Base-by-base conservation (phyloP, 805 yeast species). In the Hanseniaspora mollemarum region DNA sequence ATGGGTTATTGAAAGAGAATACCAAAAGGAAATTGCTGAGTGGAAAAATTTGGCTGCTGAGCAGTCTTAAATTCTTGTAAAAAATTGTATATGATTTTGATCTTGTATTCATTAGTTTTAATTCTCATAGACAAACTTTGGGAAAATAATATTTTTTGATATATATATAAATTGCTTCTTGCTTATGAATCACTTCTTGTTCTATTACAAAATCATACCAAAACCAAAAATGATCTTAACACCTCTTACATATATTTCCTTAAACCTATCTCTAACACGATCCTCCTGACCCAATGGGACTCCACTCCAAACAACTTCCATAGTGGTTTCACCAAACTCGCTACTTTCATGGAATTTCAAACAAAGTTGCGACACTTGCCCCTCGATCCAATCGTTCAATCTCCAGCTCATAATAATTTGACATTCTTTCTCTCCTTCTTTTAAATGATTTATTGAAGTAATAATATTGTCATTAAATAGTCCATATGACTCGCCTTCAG, bases 241-340 rank as follows among this genome's bases (percentile, higher is more conserved):
- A 6, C 95, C 77, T 67, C 82, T 81, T 46, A 92, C 80, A 63
- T 92, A 92, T 67, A 87, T 85, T 54, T 85, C 87, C 59, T 87
- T 86, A 62, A 92, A 90, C 66, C 90, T 92, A 37, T 72, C 76
- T 60, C 80, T 77, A 36, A 85, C 95, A 59, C 82, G 67, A 59
- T 94, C 92, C 62, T 92, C 97, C 63, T 92, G 94, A 13, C 97
- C 99, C 36, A 90, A 73, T 16, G 99, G 99, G 45, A 92, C 82
- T 15, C 96, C 96, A 16, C 77, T 71, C 77, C 90, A 87, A 40
- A 73, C 70, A 18, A 87, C 87, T 54, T 78, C 78, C 69, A 88
- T 71, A 53, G 75, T 78, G 2, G 98, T 92, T 59, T 87, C 96
- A 40, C 83, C 76, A n/a, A 77, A 74, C 26, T 90, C 92, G 62